Base-by-base conservation (phyloP, 129 eudicot genomes). In the Arctium minus region DNA sequence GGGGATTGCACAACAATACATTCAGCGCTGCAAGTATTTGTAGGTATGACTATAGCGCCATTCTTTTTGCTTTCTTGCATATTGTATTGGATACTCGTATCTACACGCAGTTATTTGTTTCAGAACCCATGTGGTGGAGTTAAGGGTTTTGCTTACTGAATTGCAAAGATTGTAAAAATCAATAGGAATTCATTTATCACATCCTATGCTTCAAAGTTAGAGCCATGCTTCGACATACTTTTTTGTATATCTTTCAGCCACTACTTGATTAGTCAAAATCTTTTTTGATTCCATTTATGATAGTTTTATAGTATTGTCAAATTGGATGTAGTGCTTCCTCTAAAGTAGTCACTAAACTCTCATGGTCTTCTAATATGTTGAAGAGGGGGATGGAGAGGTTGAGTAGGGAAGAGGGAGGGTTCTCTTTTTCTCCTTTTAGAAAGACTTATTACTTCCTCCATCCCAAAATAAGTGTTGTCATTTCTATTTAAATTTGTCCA, bases 1-100 rank as follows among this genome's bases (percentile, higher is more conserved):
- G 99, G 99, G 99, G 99, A 48, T 90, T 96, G 85, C 96, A 96
- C 44, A 84, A 93, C 81, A 85, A 67, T 64, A 22, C 80, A 29
- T 96, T 96, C 85, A 85, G 81, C 62, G 81, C 91, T 88, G 95
- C 98, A 40, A 90, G 86, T 85, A 68, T 90, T 76, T 93, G 93
- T 86, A 88, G 99, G 99, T 96, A 93, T 86, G 87, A 30, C 15
- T 62, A 64, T 32, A 27, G 30, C 76, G 56, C 77, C 44, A 17
- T 77, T 37, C 11, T 67, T 78, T 68, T 38, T 35, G 8, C 22
- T 12, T 48, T 31, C 32, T 67, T 44, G 70, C 81, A 12, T 42
- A 18, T 9, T 56, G 40, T 76, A 22, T 70, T 76, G 53, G 50
- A 31, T 48, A 6, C 74, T 82, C 31, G 9, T 67, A 33, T 76